A percentile compares a stretch with the other conserved stretches of the same genome.
These are phyloP conservation scores for Forsythia viridissima DNA, from an alignment of 257 asterid genomes.

Conservation along the genomic window DNA sequence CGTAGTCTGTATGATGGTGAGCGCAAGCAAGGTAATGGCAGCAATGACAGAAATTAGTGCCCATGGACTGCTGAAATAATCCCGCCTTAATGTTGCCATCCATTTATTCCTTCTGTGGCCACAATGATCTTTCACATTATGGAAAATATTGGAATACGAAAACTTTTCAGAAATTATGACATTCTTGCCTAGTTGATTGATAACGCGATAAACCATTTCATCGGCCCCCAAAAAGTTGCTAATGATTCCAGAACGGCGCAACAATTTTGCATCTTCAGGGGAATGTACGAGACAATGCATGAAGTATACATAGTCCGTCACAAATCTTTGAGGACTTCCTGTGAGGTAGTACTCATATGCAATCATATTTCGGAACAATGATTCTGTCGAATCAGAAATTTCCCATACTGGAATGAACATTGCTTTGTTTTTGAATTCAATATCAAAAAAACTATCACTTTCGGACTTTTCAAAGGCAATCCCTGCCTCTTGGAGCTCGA, in stretches of 20 bases:
- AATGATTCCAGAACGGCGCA: conserved; percentile 5
- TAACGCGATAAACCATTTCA: conserved; percentile 1
- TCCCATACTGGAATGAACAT: not conserved
- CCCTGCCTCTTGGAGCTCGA: conserved; percentile 23
- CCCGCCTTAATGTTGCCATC: conserved; percentile 18
- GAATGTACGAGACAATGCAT: conserved; percentile 17
- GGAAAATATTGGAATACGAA: conserved; percentile 5
- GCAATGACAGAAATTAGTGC: conserved; percentile 10
- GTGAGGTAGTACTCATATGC: conserved; percentile 10
- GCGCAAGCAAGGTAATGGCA: conserved; percentile 8
- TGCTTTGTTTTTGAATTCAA: not conserved
- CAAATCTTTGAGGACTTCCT: not conserved
- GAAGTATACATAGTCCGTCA: conserved; percentile 14
- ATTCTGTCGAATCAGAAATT: conserved; percentile 14
- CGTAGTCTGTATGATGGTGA: conserved; percentile 12
- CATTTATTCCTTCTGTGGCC: not conserved
- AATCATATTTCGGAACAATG: conserved; percentile 17
- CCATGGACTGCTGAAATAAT: conserved; percentile 22
- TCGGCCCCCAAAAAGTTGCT: conserved; percentile 13
- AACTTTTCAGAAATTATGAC: not conserved
- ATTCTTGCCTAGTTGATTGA: conserved; percentile 8
- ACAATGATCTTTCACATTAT: conserved; percentile 6
- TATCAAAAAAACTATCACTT: not conserved
- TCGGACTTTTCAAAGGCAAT: not conserved
- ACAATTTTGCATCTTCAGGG: conserved; percentile 12